phyloP scores from a whole-genome alignment of 2,329 filamentous ascomycete species.

The Dactylellina drechsleri region DNA sequence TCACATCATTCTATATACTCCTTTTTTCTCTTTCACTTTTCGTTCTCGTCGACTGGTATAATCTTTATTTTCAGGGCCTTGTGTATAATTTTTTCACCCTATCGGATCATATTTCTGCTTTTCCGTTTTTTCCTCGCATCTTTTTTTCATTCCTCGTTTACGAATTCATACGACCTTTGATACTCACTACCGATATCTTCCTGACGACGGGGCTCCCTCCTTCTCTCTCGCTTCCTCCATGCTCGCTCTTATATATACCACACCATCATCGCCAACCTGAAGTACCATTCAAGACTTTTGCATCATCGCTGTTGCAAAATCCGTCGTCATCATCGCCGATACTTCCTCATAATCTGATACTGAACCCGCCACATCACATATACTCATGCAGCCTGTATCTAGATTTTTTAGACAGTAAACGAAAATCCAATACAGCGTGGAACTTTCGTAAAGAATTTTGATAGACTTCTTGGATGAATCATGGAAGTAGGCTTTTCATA shows the following conservation, averaged over 20 bases:
- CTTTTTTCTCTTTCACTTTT: conserved; percentile 25
- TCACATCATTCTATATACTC: conserved; percentile 47
- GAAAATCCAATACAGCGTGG: conserved; percentile 50
- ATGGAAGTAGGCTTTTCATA: too few relatives aligned
- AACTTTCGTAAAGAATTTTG: conserved; percentile 6
- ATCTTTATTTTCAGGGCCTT: conserved; percentile 47
- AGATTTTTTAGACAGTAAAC: conserved; percentile 54
- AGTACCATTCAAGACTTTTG: conserved; percentile 17
- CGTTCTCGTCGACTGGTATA: conserved; percentile 36
- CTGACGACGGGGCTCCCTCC: conserved; percentile 27
- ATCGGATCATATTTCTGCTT: conserved; percentile 21
- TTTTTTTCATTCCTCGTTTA: conserved; percentile 23
- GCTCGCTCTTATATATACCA: conserved; percentile 34
- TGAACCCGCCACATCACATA: conserved; percentile 31
- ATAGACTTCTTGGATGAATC: background rate
- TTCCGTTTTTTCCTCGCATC: conserved; percentile 26
- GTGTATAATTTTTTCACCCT: conserved; percentile 51
- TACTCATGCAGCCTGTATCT: conserved; percentile 42
- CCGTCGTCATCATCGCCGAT: background rate
- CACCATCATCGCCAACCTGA: conserved; percentile 9
- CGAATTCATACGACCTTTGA: conserved; percentile 46
- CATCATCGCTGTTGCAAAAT: conserved; percentile 10
- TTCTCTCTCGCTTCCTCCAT: background rate
- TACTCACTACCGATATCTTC: conserved; percentile 19
- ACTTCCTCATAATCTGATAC: background rate